Percentiles rank a stretch among this genome's conserved stretches.
phyloP scores from a whole-genome alignment of 1,284 basidiomycete genomes.

The Leucoagaricus sp. region DNA sequence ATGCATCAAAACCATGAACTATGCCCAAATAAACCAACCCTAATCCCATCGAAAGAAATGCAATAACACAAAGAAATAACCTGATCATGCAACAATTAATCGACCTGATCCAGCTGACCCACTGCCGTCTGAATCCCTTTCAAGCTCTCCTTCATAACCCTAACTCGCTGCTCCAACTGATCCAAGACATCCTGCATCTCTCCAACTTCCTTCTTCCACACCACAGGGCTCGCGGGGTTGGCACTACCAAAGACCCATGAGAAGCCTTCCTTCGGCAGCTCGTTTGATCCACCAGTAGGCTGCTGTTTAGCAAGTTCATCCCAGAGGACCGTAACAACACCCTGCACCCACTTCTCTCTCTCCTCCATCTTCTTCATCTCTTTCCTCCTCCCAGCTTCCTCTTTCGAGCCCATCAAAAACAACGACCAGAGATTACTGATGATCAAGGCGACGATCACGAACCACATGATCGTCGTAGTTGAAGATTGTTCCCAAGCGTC shows the following conservation, averaged over 20 bases:
- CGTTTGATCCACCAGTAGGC: background rate
- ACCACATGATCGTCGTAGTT: conserved; percentile 67
- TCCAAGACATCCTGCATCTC: conserved; percentile 56
- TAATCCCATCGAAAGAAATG: background rate
- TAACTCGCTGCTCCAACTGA: conserved; percentile 54
- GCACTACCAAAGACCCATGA: conserved; percentile 2
- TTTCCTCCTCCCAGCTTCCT: conserved; percentile 55
- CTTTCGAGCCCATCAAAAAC: conserved; percentile 49
- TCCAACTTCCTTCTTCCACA: conserved; percentile 50
- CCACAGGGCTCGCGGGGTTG: conserved; percentile 22
- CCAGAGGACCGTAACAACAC: conserved; percentile 66
- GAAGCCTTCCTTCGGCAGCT: background rate
- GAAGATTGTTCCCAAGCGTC: conserved; percentile 77
- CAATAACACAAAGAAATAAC: background rate
- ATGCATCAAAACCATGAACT: too few relatives aligned
- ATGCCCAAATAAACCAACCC: too few relatives aligned
- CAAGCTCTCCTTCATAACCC: conserved; percentile 42
- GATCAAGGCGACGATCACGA: conserved; percentile 72
- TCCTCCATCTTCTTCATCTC: conserved; percentile 61
- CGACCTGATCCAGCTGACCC: conserved; percentile 22
- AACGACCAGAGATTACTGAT: conserved; percentile 80
- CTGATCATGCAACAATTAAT: conserved; percentile 16
- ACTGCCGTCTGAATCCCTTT: conserved; percentile 17
- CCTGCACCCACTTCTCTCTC: conserved; percentile 72
- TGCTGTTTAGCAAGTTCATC: conserved; percentile 56